Evolutionary conservation across 2,329 filamentous ascomycete species (phyloP), one percentile per base, ranked within the genome.

Genomic region (Beauveria varroae): DNA sequence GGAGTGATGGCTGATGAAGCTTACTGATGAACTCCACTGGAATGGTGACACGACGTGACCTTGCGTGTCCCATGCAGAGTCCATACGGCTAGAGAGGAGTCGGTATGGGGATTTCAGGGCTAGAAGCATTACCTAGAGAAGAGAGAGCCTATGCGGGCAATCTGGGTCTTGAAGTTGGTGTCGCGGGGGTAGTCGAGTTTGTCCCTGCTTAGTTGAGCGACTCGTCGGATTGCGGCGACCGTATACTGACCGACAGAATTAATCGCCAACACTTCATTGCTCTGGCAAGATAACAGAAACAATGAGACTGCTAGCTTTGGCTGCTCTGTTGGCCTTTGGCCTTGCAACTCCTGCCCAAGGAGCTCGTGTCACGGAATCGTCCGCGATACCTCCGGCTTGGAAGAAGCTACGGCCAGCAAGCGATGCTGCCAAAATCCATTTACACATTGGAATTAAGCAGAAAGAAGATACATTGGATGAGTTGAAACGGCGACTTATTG

Each of bases 371-470:
- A 46, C 34, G 7, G 34, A 62, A 34, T 5, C 34, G 9, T 30
- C 52, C 37, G 6, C 10, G 8, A 28, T n/a, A 22, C 46, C 60
- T 2, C 12, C 4, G 18, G 18, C 16, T 7, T 62, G 60, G 60
- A 57, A 28, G 28, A 50, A 22, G 37, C 24, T 56, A 3, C 22
- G 30, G 22, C 60, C 41, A 3, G 60, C 60, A 14, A 43, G 43
- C 22, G 53, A 57, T 30, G 22, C 24, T 6, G 47, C 60, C 30
- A 51, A 1, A 1, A 46, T 62, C 5, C 53, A 58, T 26, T 37
- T 62, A 44, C 50, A 62, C 7, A 58, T 62, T 18, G 60, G 52
- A 9, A 24, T 62, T 3, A 49, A 37, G 12, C 60, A 62, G 18
- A 6, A 62, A 10, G 53, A 57, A 3, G 3, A 34, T 6, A 3